Percentiles rank a stretch among this genome's conserved stretches.
Conservation (phyloP, 192 early-diverging fungal species). For the Coemansia sp. region DNA sequence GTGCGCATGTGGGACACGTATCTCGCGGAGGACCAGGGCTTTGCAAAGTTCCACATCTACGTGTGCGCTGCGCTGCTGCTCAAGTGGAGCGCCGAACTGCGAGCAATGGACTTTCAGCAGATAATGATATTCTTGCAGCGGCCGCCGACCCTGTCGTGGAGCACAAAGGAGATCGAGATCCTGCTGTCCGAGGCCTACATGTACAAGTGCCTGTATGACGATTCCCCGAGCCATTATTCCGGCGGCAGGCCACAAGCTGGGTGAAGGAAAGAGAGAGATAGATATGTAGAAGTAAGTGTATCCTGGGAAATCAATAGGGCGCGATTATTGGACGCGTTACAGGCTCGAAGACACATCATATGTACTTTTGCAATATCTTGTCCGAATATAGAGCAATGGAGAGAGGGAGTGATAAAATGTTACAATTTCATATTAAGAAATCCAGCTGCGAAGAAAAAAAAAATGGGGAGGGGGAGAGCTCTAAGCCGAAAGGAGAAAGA, state of each 20-base stretch:
- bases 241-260: slow-evolving; percentile 1
- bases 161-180: slow-evolving; percentile 87
- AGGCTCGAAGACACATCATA: too few relatives aligned
- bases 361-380: too few relatives aligned
- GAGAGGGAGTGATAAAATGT: too few relatives aligned
- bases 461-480: background rate
- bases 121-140: slow-evolving; percentile 93
- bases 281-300: background rate
- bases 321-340: too few relatives aligned
- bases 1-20: slow-evolving; percentile 99
- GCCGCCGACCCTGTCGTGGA: slow-evolving; percentile 83
- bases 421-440: background rate
- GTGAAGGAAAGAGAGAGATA: background rate
- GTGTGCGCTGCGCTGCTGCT: slow-evolving; percentile 98
- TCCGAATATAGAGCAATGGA: too few relatives aligned
- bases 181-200: slow-evolving; percentile 94
- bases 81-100: slow-evolving; percentile 86
- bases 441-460: background rate
- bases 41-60: slow-evolving; percentile 96
- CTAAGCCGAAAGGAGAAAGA: background rate
- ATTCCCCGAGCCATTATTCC: slow-evolving; percentile 78
- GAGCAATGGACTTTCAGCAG: slow-evolving; percentile 87
- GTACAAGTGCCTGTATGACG: slow-evolving; percentile 94
- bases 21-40: slow-evolving; percentile 61
- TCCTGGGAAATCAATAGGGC: too few relatives aligned